Evolutionary conservation across 305 asterid genomes (phyloP).

Genomic region (Solanum hybrid): DNA sequence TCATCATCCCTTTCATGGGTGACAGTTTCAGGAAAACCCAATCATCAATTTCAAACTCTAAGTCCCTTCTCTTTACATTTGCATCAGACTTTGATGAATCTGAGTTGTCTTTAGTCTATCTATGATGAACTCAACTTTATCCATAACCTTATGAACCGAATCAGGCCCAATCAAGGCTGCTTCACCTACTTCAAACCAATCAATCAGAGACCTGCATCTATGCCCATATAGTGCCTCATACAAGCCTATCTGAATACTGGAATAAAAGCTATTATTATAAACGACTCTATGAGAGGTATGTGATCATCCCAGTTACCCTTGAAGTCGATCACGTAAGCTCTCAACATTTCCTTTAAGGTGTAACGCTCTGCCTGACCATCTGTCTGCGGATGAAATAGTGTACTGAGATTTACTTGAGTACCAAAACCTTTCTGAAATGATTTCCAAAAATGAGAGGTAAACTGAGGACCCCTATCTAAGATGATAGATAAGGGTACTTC

Average conservation of each 20-base stretch:
- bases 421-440: not conserved
- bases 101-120: no score
- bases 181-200: not conserved
- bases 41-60: no score
- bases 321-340: not conserved
- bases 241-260: not conserved
- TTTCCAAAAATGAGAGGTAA: not conserved
- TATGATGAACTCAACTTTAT: no score
- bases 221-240: not conserved
- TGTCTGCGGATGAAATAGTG: no score
- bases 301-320: not conserved
- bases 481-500: not conserved
- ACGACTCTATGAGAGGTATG: not conserved
- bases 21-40: no score
- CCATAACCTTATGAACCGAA: no score
- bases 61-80: no score
- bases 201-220: not conserved
- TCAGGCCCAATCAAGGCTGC: not conserved
- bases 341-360: not conserved
- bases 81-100: no score
- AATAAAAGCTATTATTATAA: no score
- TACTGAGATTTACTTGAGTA: not conserved
- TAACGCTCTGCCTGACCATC: not conserved
- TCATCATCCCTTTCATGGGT: no score
- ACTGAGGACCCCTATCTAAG: no score